Conservation (phyloP, 371 early-diverging fungal species). For the Mortierella polycephala region DNA sequence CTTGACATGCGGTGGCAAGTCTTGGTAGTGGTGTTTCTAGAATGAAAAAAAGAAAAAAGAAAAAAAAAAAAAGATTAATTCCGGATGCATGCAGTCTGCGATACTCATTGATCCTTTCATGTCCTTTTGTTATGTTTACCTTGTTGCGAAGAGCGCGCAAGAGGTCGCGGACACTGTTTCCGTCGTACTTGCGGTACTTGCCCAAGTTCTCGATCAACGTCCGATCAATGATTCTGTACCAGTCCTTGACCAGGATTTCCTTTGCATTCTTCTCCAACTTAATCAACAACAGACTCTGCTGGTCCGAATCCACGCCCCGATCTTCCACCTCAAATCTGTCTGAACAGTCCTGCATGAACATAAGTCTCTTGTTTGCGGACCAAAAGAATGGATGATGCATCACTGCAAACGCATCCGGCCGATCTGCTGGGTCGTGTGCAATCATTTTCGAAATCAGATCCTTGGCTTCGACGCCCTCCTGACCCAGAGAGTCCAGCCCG, state of each 20-base stretch:
- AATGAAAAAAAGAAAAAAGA: constrained; percentile 7
- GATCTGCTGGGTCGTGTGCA: constrained; percentile 74
- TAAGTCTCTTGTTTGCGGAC: constrained; percentile 82
- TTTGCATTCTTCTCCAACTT: constrained; percentile 71
- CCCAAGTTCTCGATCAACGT: constrained; percentile 84
- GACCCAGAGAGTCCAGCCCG: constrained; percentile 74
- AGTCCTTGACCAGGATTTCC: constrained; percentile 77
- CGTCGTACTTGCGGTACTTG: constrained; percentile 93
- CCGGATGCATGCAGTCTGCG: background rate
- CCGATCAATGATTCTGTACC: constrained; percentile 87
- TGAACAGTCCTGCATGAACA: constrained; percentile 94
- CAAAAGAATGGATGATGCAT: constrained; percentile 96
- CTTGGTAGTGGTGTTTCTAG: constrained; percentile 96
- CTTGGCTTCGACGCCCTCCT: constrained; percentile 83
- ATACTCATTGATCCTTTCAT: background rate
- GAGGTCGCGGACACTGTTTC: constrained; percentile 84
- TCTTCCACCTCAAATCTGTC: constrained; percentile 92
- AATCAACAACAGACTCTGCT: constrained; percentile 62
- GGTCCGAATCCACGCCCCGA: constrained; percentile 64
- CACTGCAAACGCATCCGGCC: constrained; percentile 80
- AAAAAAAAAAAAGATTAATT: background rate
- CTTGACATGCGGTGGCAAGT: constrained; percentile 82
- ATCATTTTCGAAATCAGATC: constrained; percentile 94
- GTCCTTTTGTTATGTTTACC: constrained; percentile 56
- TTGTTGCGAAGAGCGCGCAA: constrained; percentile 94